phyloP scores from a whole-genome alignment of 441 rosid genomes.

The Heliophila coronopifolia region DNA sequence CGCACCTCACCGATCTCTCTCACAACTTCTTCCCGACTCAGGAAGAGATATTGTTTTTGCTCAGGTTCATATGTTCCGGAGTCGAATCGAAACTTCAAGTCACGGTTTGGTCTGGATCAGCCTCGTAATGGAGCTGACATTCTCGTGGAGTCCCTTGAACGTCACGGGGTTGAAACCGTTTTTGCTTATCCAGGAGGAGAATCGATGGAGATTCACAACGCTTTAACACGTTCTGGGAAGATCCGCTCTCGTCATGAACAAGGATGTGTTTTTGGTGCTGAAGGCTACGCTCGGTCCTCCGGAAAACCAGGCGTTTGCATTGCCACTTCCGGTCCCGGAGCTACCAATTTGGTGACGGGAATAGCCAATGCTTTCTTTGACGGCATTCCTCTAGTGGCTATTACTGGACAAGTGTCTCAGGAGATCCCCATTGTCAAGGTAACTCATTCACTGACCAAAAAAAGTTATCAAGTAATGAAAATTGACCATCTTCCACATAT shows the following conservation, averaged over 20 bases:
- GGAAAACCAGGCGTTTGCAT: slow-evolving; percentile 81
- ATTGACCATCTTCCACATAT: slow-evolving; percentile 84
- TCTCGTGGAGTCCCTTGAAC: slow-evolving; percentile 86
- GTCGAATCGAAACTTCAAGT: no score
- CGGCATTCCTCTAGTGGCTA: slow-evolving; percentile 82
- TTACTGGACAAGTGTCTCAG: slow-evolving; percentile 89
- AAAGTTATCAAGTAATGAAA: slow-evolving; percentile 78
- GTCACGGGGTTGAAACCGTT: slow-evolving; percentile 69
- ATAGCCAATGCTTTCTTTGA: slow-evolving; percentile 86
- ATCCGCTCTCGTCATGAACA: slow-evolving; percentile 92
- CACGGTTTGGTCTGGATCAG: no score
- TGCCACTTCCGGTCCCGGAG: slow-evolving; percentile 96
- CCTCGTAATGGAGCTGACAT: slow-evolving; percentile 74
- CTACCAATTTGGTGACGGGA: slow-evolving; percentile 88
- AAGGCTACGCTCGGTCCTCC: slow-evolving; percentile 85
- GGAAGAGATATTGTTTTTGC: no score
- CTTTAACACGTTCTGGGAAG: slow-evolving; percentile 75
- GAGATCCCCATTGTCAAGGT: slow-evolving; percentile 96
- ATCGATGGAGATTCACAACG: slow-evolving; percentile 93
- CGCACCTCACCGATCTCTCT: no score
- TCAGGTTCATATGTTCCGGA: no score
- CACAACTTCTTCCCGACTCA: no score
- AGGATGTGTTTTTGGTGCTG: slow-evolving; percentile 87
- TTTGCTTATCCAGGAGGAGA: slow-evolving; percentile 95
- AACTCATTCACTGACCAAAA: slow-evolving; percentile 79